Percentiles rank a stretch among this genome's conserved stretches.
phyloP scores from a whole-genome alignment of 768 basidiomycete species.

The Hericium erinaceus region DNA sequence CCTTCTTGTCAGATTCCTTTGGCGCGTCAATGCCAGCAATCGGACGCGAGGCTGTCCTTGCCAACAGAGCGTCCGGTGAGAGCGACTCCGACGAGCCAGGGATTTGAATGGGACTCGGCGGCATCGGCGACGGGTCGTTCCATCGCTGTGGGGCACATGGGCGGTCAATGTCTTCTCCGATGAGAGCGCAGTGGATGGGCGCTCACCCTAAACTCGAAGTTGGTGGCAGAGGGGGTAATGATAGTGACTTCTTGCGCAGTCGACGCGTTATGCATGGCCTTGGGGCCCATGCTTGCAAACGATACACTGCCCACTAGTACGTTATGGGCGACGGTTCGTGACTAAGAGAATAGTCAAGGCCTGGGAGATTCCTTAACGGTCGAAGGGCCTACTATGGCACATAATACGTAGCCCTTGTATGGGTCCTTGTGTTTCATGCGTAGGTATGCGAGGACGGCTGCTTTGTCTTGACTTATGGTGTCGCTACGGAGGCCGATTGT shows the following conservation, averaged over 20 bases:
- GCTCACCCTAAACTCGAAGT: constrained; percentile 30
- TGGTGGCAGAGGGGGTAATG: constrained; percentile 42
- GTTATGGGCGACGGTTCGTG: constrained; percentile 63
- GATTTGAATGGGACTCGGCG: constrained; percentile 26
- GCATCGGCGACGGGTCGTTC: constrained; percentile 61
- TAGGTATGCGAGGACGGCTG: constrained; percentile 68
- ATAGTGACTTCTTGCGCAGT: constrained; percentile 78
- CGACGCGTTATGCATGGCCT: constrained; percentile 71
- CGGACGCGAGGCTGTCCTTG: constrained; percentile 1
- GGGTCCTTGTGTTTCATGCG: constrained; percentile 76
- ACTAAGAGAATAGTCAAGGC: constrained; percentile 22
- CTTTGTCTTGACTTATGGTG: constrained; percentile 71
- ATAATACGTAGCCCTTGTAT: constrained; percentile 65
- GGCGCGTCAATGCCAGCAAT: not conserved
- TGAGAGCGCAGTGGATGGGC: constrained; percentile 23
- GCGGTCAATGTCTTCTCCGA: not conserved
- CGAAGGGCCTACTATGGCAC: constrained; percentile 50
- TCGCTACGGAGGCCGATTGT: constrained; percentile 32
- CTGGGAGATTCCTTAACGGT: not conserved
- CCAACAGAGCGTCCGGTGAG: not conserved
- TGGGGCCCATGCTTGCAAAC: constrained; percentile 64
- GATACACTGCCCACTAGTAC: constrained; percentile 73
- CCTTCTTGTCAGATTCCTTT: not conserved
- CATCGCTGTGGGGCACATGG: constrained; percentile 38
- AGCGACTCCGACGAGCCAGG: constrained; percentile 1